Evolutionary conservation across 176 grass and related monocot genomes (phyloP).

Genomic region (Hyparrhenia diplandra): DNA sequence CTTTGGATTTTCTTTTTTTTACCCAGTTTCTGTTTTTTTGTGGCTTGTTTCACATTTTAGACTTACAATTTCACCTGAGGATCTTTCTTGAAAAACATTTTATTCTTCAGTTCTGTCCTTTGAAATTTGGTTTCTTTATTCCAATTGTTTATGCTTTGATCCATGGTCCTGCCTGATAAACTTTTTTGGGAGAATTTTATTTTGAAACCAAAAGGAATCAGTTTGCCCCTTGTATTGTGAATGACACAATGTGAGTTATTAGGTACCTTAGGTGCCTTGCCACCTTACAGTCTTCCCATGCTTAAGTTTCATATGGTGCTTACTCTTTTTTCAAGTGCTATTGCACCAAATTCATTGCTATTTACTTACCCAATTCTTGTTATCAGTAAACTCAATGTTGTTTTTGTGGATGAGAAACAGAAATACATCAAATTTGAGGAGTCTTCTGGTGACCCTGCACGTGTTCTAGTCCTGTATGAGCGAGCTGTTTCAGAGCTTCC

Average conservation of each 20-base stretch:
- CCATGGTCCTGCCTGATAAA: background rate
- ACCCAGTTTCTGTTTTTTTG: too few species aligned
- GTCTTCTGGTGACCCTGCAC: slow-evolving; percentile 67
- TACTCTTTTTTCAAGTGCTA: background rate
- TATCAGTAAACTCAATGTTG: slow-evolving; percentile 7
- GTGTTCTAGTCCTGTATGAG: slow-evolving; percentile 91
- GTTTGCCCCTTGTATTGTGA: background rate
- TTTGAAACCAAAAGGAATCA: background rate
- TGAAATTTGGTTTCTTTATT: background rate
- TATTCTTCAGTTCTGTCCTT: background rate
- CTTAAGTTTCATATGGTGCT: background rate
- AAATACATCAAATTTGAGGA: slow-evolving; percentile 96
- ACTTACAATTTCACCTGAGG: background rate
- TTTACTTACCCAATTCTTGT: background rate
- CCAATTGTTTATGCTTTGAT: background rate
- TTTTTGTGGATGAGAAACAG: slow-evolving; percentile 48
- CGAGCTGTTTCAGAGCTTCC: slow-evolving; percentile 80
- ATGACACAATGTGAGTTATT: background rate
- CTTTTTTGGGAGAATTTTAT: background rate
- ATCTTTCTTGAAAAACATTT: background rate
- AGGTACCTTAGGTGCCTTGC: slow-evolving; percentile 12
- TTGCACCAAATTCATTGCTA: background rate
- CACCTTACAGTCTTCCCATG: background rate
- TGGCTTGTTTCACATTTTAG: too few species aligned
- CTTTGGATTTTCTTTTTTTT: too few species aligned